Base-by-base conservation (phyloP, 345 rosid genomes). In the Melaleuca quinquenervia region DNA sequence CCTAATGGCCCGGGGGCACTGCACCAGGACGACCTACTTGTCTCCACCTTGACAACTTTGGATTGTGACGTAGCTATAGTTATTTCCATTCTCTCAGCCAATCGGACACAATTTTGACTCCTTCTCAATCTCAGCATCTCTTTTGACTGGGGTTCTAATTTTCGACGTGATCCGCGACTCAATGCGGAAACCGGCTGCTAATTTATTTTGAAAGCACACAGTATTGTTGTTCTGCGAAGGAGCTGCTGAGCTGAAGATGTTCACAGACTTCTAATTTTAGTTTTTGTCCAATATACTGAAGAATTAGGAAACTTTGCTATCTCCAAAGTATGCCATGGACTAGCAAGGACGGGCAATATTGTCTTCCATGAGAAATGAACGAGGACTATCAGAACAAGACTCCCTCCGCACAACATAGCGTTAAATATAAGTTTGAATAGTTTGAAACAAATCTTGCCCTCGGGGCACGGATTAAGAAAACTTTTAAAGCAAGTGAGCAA, bases 221-320 rank as follows among this genome's bases (percentile, higher is more conserved):
- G 70, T 58, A 58, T 58, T 58, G 18, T 58, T 58, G 18, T 58
- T n/a, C 9, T 3, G 0, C 15, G 36, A 32, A n/a, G 36, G 70
- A 58, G 70, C n/a, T 58, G 36, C 8, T n/a, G 70, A n/a, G 70
- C 15, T 58, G 70, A n/a, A 27, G 5, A 58, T 58, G 70, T 6
- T 7, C 1, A 13, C 29, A 3, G 0, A n/a, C 14, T 6, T 58
- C 5, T 58, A 58, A 58, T n/a, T 2, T n/a, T 4, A n/a, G 1
- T 58, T 58, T 27, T 58, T 29, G n/a, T n/a, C 16, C 70, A n/a
- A 11, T 62, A 62, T 14, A 62, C 41, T 29, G 27, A 41, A 62
- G 75, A 27, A 10, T 7, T 7, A 14, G 44, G 75, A 27, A 62
- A 62, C 14, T 62, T 62, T 62, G 75, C 20, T 62, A 29, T 62